These are phyloP conservation scores for Zasmidium citrigriseum DNA, from an alignment of 2,329 filamentous ascomycete genomes.

Conservation along the genomic window DNA sequence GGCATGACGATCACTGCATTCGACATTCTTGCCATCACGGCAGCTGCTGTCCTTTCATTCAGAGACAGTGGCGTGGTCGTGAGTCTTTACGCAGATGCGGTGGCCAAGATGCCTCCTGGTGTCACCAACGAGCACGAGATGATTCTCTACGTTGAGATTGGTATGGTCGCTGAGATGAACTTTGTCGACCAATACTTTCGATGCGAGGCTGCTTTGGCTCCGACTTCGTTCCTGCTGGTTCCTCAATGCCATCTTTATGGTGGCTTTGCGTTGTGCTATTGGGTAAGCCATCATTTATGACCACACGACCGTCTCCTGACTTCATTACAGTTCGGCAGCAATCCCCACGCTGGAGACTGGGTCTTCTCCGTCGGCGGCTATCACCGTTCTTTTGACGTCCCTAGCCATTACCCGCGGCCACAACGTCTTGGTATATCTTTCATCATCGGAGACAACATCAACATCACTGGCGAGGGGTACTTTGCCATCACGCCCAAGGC, in stretches of 20 bases:
- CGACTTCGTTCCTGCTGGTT: conserved; percentile 9
- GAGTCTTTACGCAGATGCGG: conserved; percentile 10
- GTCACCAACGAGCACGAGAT: background rate
- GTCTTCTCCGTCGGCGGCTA: conserved; percentile 9
- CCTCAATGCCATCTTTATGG: conserved; percentile 8
- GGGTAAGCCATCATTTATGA: no score
- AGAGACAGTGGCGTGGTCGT: conserved; percentile 3
- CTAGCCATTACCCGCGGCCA: conserved; percentile 4
- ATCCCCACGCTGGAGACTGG: conserved; percentile 5
- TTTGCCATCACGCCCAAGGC: conserved; percentile 13
- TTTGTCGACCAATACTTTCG: background rate
- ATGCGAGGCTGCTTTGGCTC: conserved; percentile 6
- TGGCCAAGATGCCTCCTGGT: conserved; percentile 8
- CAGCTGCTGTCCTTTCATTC: conserved; percentile 4
- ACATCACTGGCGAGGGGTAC: conserved; percentile 10
- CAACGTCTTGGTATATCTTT: conserved; percentile 6
- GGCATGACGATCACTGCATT: conserved; percentile 9
- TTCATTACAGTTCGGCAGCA: background rate
- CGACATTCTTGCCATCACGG: conserved; percentile 3
- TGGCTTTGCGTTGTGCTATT: conserved; percentile 8
- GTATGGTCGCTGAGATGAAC: background rate
- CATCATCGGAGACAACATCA: background rate
- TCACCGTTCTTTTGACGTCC: conserved; percentile 4
- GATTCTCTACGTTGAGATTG: conserved; percentile 3
- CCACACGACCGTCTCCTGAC: no score